Evolutionary conservation across 1,284 basidiomycete genomes (phyloP).

Genomic region (Ceratobasidium papillatum): DNA sequence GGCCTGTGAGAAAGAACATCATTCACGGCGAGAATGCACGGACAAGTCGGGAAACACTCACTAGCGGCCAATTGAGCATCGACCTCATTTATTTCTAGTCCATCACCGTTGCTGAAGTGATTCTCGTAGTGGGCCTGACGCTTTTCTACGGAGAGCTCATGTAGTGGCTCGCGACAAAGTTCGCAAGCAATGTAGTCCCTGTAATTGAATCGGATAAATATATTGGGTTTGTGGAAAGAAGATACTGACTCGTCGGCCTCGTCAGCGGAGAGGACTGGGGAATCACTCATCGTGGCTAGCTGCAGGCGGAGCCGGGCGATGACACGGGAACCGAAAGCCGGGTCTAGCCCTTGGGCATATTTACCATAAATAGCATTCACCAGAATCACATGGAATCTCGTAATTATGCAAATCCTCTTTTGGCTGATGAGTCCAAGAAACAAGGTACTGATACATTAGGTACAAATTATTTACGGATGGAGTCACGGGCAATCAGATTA

Average conservation of each 20-base stretch:
- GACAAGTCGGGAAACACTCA: slow-evolving; percentile 3
- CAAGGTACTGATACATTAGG: background rate
- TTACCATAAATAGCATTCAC: slow-evolving; percentile 12
- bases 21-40: background rate
- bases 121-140: slow-evolving; percentile 47
- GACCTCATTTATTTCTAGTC: slow-evolving; percentile 44
- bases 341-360: background rate
- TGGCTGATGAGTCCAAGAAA: background rate
- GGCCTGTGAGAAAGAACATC: background rate
- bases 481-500: slow-evolving; percentile 26
- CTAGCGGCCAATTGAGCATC: slow-evolving; percentile 22
- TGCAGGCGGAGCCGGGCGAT: background rate
- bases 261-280: slow-evolving; percentile 1
- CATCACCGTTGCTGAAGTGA: slow-evolving; percentile 44
- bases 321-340: background rate
- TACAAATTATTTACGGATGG: background rate
- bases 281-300: slow-evolving; percentile 29
- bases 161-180: slow-evolving; percentile 40
- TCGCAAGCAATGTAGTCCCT: slow-evolving; percentile 31
- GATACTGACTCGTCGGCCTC: slow-evolving; percentile 16
- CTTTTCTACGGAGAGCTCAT: slow-evolving; percentile 39
- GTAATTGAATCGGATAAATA: background rate
- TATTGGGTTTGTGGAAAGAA: background rate
- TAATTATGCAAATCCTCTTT: slow-evolving; percentile 8
- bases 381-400: slow-evolving; percentile 7